Evolutionary conservation across 495 filamentous ascomycete species (phyloP).

Genomic region (Neurospora africana): DNA sequence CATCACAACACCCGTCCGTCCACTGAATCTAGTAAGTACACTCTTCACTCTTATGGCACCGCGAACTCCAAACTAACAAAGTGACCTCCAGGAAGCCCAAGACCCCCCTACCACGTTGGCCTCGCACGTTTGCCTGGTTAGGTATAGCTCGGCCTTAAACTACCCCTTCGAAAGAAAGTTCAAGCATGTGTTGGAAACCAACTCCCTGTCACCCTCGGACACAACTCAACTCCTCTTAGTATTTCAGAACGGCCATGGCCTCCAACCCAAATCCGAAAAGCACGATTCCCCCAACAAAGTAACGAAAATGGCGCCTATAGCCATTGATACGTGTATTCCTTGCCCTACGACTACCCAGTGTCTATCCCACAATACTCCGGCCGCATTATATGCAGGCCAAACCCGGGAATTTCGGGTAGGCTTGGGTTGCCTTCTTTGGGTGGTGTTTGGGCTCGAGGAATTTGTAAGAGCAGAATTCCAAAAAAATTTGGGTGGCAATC

Average conservation of each 20-base stretch:
- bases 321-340: too few relatives aligned
- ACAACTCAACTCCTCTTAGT: slow-evolving; percentile 29
- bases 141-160: not conserved
- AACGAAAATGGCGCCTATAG: not conserved
- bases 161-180: not conserved
- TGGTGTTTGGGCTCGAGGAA: too few relatives aligned
- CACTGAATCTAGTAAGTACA: slow-evolving; percentile 25
- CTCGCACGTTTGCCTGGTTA: not conserved
- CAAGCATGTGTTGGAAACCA: slow-evolving; percentile 11
- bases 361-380: too few relatives aligned
- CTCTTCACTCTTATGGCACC: not conserved
- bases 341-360: too few relatives aligned
- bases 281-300: slow-evolving; percentile 12
- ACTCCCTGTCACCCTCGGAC: slow-evolving; percentile 23
- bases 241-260: slow-evolving; percentile 34
- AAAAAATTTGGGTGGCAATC: too few relatives aligned
- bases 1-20: too few relatives aligned
- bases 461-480: too few relatives aligned
- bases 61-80: slow-evolving; percentile 5
- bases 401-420: too few relatives aligned
- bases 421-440: too few relatives aligned
- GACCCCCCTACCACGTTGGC: not conserved
- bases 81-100: slow-evolving; percentile 6
- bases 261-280: slow-evolving; percentile 20
- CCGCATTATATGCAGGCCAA: too few relatives aligned